These are phyloP conservation scores for Cutaneotrichosporon arboriforme DNA, from an alignment of 1,284 basidiomycete species.

Conservation along the genomic window DNA sequence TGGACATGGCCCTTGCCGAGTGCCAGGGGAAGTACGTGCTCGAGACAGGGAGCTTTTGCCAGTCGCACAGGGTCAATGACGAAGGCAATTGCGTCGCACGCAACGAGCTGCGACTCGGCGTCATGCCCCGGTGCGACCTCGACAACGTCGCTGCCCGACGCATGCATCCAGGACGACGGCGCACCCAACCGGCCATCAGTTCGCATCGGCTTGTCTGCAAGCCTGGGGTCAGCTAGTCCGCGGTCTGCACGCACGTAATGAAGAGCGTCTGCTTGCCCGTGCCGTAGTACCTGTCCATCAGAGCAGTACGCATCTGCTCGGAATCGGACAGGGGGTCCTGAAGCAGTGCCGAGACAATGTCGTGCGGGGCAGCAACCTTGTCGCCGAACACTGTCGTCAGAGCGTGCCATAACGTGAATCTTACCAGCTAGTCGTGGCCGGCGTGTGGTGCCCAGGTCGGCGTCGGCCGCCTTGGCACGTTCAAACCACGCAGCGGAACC, in stretches of 20 bases:
- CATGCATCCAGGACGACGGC: constrained; percentile 32
- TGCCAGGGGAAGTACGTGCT: constrained; percentile 19
- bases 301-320: constrained; percentile 19
- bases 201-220: constrained; percentile 2
- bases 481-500: constrained; percentile 33
- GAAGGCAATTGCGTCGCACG: constrained; percentile 31
- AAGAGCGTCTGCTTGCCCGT: constrained; percentile 13
- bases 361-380: constrained; percentile 24
- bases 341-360: constrained; percentile 40
- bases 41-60: background rate
- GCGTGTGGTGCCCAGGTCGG: constrained; percentile 17
- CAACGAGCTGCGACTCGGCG: constrained; percentile 5
- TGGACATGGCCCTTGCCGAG: constrained; percentile 21
- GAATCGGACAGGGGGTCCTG: constrained; percentile 37
- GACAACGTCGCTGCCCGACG: constrained; percentile 25
- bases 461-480: constrained; percentile 18
- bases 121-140: constrained; percentile 21
- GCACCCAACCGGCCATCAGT: constrained; percentile 14
- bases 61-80: constrained; percentile 43
- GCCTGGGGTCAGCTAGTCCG: background rate
- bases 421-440: constrained; percentile 31
- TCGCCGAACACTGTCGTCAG: constrained; percentile 36
- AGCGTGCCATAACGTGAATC: background rate
- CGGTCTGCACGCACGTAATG: constrained; percentile 9
- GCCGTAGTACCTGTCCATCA: constrained; percentile 24